Evolutionary conservation across 352 stramenopile genomes (phyloP).

Genomic region (Globisporangium radiosum): DNA sequence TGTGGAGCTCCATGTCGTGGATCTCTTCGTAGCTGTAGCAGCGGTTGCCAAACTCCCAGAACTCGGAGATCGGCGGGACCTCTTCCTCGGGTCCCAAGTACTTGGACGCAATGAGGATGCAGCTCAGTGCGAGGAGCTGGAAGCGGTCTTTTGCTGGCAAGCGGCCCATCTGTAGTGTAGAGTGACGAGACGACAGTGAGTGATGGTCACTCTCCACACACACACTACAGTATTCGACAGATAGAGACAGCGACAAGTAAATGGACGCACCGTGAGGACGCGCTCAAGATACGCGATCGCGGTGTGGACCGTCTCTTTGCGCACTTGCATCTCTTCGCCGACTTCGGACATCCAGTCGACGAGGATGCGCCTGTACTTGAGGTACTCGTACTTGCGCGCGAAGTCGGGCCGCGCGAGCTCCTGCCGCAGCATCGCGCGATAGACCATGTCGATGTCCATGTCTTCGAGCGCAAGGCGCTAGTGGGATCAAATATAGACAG

Average conservation of each 20-base stretch:
- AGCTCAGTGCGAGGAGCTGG: conserved; percentile 76
- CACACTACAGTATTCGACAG: too few species aligned
- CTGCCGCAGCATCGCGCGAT: conserved; percentile 71
- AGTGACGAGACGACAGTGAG: not conserved
- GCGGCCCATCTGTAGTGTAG: conserved; percentile 18
- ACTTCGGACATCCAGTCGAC: conserved; percentile 86
- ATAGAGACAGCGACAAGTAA: not conserved
- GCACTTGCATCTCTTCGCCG: conserved; percentile 78
- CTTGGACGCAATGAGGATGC: conserved; percentile 78
- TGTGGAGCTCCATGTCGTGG: conserved; percentile 60
- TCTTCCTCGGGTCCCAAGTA: conserved; percentile 74
- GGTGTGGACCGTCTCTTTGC: conserved; percentile 73
- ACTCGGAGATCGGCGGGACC: conserved; percentile 72
- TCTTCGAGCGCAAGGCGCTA: conserved; percentile 71
- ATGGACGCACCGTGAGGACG: conserved; percentile 29
- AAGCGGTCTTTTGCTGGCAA: conserved; percentile 72
- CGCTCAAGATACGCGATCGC: conserved; percentile 82
- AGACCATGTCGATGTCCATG: conserved; percentile 61
- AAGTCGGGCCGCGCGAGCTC: conserved; percentile 66
- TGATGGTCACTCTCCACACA: too few species aligned
- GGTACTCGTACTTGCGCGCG: conserved; percentile 69
- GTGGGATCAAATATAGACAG: not conserved
- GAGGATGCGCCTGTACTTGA: conserved; percentile 77
- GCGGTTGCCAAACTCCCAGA: conserved; percentile 82
- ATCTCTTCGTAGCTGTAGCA: conserved; percentile 85